Evolutionary conservation across 345 rosid genomes (phyloP).

Genomic region (Eucalyptus tenuipes): DNA sequence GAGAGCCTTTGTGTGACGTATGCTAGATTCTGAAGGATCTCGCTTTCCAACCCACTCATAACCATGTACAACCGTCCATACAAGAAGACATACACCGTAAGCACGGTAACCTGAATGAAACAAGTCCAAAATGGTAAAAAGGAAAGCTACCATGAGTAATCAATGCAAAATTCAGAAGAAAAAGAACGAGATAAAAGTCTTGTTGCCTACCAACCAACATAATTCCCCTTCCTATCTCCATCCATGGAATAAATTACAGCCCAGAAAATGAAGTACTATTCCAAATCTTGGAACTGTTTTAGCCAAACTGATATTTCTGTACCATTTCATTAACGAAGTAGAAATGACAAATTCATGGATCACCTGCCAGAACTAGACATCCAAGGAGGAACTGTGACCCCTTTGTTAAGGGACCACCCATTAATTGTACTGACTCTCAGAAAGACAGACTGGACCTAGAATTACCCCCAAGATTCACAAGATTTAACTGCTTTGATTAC

Average conservation of each 20-base stretch:
- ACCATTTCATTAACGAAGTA: not conserved
- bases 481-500: not conserved
- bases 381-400: not conserved
- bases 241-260: not conserved
- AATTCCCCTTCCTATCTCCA: not conserved
- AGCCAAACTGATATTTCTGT: not conserved
- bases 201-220: not conserved
- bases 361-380: not conserved
- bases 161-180: not conserved
- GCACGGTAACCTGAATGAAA: constrained; percentile 61
- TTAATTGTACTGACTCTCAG: not conserved
- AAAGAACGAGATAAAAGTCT: not conserved
- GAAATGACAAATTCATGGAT: not conserved
- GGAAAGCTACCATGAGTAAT: not conserved
- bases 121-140: not conserved
- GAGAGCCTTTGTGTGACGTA: constrained; percentile 66
- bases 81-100: constrained; percentile 73
- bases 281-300: not conserved
- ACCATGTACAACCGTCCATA: constrained; percentile 90
- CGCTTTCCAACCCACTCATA: constrained; percentile 81
- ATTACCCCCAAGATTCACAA: not conserved
- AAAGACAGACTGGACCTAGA: not conserved
- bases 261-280: not conserved
- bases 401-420: not conserved
- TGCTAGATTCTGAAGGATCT: constrained; percentile 35